phyloP scores from a whole-genome alignment of 1,284 basidiomycete species.

The Polyporus tsugae region DNA sequence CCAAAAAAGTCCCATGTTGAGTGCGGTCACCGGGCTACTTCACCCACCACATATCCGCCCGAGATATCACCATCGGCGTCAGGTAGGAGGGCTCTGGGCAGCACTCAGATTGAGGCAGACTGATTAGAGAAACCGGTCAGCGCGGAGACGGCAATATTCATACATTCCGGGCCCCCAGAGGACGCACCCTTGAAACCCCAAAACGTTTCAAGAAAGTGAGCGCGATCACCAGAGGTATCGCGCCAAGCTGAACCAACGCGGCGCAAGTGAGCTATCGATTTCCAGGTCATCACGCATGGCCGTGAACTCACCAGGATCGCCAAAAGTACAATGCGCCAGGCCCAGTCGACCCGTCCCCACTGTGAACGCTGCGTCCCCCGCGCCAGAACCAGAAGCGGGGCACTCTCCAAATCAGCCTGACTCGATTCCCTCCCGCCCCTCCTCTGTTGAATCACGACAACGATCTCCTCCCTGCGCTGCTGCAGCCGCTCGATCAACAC shows the following conservation, averaged over 20 bases:
- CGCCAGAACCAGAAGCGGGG: constrained; percentile 15
- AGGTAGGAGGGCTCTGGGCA: not conserved
- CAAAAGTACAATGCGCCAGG: not conserved
- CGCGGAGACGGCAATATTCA: not conserved
- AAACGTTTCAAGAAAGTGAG: not conserved
- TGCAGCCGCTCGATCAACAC: constrained; percentile 14
- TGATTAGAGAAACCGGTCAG: not conserved
- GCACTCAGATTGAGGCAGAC: constrained; percentile 5
- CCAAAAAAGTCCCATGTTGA: constrained; percentile 1
- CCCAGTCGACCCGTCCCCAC: not conserved
- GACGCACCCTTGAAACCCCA: not conserved
- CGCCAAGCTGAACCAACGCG: not conserved
- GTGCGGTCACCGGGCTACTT: not conserved
- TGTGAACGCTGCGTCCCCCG: not conserved
- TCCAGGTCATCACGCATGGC: not conserved
- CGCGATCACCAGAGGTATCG: not conserved
- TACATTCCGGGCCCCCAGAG: not conserved
- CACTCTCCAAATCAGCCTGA: constrained; percentile 15
- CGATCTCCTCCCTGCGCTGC: constrained; percentile 12
- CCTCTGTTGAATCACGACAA: constrained; percentile 8
- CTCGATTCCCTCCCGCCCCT: constrained; percentile 10
- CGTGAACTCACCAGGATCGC: constrained; percentile 7
- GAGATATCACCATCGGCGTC: not conserved
- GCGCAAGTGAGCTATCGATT: not conserved
- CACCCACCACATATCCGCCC: not conserved